phyloP scores from a whole-genome alignment of 495 filamentous ascomycete species.

The Penicillium soppii region DNA sequence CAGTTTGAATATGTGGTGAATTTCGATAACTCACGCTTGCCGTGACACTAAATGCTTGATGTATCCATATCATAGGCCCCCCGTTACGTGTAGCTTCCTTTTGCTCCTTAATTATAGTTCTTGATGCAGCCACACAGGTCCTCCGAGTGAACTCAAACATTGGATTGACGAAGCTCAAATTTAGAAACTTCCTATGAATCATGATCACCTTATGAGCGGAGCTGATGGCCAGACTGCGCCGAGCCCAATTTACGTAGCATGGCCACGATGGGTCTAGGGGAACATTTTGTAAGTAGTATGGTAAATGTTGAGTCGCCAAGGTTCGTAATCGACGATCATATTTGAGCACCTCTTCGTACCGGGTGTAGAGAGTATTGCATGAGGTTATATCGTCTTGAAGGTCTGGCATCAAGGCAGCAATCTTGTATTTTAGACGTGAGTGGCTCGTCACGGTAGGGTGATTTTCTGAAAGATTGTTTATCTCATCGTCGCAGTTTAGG shows the following conservation, averaged over 20 bases:
- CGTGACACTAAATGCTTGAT: slow-evolving; percentile 33
- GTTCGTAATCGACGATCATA: slow-evolving; percentile 36
- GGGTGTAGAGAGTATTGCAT: slow-evolving; percentile 30
- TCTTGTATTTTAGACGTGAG: slow-evolving; percentile 32
- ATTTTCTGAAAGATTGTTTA: slow-evolving; percentile 26
- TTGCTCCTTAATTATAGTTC: slow-evolving; percentile 40
- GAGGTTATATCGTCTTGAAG: slow-evolving; percentile 35
- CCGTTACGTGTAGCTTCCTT: slow-evolving; percentile 27
- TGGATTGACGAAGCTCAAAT: slow-evolving; percentile 38
- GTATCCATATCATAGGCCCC: slow-evolving; percentile 43
- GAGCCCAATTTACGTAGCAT: slow-evolving; percentile 35
- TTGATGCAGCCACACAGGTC: slow-evolving; percentile 37
- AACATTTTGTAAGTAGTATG: slow-evolving; percentile 27
- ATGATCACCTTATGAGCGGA: slow-evolving; percentile 47
- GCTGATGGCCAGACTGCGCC: slow-evolving; percentile 34
- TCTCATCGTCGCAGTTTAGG: slow-evolving; percentile 33
- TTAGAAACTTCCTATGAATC: slow-evolving; percentile 45
- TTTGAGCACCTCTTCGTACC: slow-evolving; percentile 39
- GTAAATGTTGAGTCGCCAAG: slow-evolving; percentile 25
- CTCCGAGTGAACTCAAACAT: slow-evolving; percentile 38
- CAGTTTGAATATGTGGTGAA: no score
- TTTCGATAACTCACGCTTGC: slow-evolving; percentile 30
- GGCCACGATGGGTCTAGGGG: slow-evolving; percentile 37
- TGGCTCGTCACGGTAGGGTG: slow-evolving; percentile 31
- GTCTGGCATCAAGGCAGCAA: slow-evolving; percentile 36